Evolutionary conservation across 2,329 filamentous ascomycete genomes (phyloP), one percentile per base, ranked within the genome.

Genomic region (Lasiodiplodia gonubiensis): DNA sequence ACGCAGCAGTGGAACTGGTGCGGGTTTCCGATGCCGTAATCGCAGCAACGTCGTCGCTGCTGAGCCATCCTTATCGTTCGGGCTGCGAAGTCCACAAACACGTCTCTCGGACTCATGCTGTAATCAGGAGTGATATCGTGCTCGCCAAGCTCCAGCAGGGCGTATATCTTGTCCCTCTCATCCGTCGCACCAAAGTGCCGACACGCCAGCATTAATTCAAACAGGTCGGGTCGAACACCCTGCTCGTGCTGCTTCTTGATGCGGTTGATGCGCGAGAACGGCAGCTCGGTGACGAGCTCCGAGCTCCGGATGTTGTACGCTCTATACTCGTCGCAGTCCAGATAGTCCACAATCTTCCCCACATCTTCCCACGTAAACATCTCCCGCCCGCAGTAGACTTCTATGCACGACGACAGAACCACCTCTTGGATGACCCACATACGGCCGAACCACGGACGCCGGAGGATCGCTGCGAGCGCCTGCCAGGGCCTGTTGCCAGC

Each of bases 371-470:
- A 67, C 7, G 49, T 63, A 25, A 67, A 67, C 48, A 63, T 61
- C 18, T 52, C 48, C 7, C 21, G n/a, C 18, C 66, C 66, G 42
- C 55, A 61, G 57, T 54, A 42, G 7, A 67, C 57, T 7, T 67
- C 66, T 11, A 67, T 63, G 25, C 49, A 25, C 11, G 66, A 53
- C 6, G 70, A 71, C 18, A 75, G 69, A 12, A 74, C 71, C 25
- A 75, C 73, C 51, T 75, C 74, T 68, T 76, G 74, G 18, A 76
- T 72, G 61, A 74, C 72, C 74, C 74, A 76, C 55, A 73, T 73
- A 46, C 73, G 69, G 55, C 70, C 72, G 68, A 75, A 75, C 73
- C 74, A 74, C 12, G 72, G 71, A 10, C 48, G 55, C 6, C 57
- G 66, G 18, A 67, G 21, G 18, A 67, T 54, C 4, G 66, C 48